phyloP scores from a whole-genome alignment of 179 eudicot species.

The Vitellaria paradoxa region DNA sequence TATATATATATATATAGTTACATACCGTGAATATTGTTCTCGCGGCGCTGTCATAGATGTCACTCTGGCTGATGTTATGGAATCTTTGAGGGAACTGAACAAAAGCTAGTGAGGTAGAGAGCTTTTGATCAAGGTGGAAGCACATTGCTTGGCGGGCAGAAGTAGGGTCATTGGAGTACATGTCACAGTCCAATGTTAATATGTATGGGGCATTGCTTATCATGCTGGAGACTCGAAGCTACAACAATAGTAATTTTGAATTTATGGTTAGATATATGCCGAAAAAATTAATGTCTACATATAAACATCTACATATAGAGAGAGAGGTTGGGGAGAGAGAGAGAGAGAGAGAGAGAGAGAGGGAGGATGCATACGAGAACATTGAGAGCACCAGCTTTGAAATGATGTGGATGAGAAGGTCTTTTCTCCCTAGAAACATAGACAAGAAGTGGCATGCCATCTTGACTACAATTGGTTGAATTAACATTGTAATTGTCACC shows the following conservation, averaged over 20 bases:
- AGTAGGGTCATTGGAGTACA: constrained; percentile 60
- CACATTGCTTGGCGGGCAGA: constrained; percentile 65
- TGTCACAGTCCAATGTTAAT: constrained; percentile 70
- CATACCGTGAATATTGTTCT: constrained; percentile 32
- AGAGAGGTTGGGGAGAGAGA: not conserved
- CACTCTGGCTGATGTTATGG: constrained; percentile 46
- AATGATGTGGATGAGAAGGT: constrained; percentile 56
- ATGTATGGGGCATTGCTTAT: constrained; percentile 76
- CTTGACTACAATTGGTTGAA: constrained; percentile 9
- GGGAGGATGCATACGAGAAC: constrained; percentile 36
- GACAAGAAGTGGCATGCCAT: constrained; percentile 53
- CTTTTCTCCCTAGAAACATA: constrained; percentile 71
- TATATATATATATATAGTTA: not conserved
- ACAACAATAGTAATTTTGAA: not conserved
- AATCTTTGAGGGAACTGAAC: constrained; percentile 76
- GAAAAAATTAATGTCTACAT: no score
- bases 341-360: not conserved
- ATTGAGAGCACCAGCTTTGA: constrained; percentile 82
- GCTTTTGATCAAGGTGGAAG: constrained; percentile 54
- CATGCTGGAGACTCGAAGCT: constrained; percentile 76
- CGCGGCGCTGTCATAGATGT: constrained; percentile 47
- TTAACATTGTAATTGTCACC: constrained; percentile 26
- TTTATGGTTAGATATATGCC: not conserved
- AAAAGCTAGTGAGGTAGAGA: constrained; percentile 38
- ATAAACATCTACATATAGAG: not conserved